These are phyloP conservation scores for Paraurostyla sp. DNA, from an alignment of 73 alveolate genomes.

Conservation along the genomic window DNA sequence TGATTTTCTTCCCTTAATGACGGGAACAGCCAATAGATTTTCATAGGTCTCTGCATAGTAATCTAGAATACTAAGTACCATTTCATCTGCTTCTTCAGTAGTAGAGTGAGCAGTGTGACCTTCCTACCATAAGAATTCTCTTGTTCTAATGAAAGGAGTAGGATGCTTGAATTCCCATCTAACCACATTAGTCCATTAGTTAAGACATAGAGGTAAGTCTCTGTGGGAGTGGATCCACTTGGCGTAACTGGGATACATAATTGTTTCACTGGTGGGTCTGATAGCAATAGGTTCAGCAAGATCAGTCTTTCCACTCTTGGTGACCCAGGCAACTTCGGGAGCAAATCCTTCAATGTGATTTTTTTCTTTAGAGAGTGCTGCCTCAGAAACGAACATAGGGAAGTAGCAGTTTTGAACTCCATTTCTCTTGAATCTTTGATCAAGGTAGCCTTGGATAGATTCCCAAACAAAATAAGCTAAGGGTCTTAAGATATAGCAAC, in stretches of 20 bases:
- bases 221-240: conserved; percentile 99
- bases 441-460: conserved; percentile 90
- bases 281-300: conserved; percentile 98
- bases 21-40: conserved; percentile 99
- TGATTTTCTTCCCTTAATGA: conserved; percentile 96
- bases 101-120: conserved; percentile 99
- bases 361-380: conserved; percentile 96
- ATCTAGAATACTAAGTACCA: conserved; percentile 94
- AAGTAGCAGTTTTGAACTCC: conserved; percentile 98
- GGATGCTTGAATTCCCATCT: conserved; percentile 99
- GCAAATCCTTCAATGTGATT: conserved; percentile 99
- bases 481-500: conserved; percentile 99
- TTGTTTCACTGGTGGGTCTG: conserved; percentile 99
- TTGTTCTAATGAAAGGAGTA: conserved; percentile 99
- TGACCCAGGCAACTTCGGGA: conserved; percentile 99
- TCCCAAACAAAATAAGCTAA: conserved; percentile 99
- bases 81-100: conserved; percentile 95
- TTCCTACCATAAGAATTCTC: conserved; percentile 99
- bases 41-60: conserved; percentile 94
- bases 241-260: conserved; percentile 99
- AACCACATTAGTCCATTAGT: conserved; percentile 99
- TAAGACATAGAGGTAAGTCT: conserved; percentile 97
- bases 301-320: conserved; percentile 97
- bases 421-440: conserved; percentile 88
- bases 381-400: conserved; percentile 99